phyloP scores from a whole-genome alignment of 805 yeast species.

The Cyberlindnera euphorbiae region DNA sequence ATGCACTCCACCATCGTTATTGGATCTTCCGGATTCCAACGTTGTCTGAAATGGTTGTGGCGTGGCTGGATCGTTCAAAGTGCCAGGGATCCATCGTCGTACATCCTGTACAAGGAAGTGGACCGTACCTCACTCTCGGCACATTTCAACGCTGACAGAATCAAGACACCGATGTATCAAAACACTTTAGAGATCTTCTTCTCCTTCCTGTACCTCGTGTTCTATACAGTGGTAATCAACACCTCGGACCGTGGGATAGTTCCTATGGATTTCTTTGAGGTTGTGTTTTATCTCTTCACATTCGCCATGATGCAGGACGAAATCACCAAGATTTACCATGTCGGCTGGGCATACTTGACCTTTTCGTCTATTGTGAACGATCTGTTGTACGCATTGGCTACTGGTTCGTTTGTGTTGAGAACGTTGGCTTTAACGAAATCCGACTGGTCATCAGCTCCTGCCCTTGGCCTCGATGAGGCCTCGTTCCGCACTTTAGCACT shows the following conservation, averaged over 20 bases:
- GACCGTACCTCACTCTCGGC: conserved; percentile 46
- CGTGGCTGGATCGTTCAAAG: conserved; percentile 88
- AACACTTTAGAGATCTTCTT: conserved; percentile 65
- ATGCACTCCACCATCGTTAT: conserved; percentile 75
- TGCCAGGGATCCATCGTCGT: conserved; percentile 61
- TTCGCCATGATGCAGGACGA: conserved; percentile 67
- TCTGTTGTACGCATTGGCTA: conserved; percentile 52
- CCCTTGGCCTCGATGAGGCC: conserved; percentile 42
- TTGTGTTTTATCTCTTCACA: conserved; percentile 59
- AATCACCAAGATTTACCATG: conserved; percentile 62
- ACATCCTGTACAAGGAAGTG: conserved; percentile 58
- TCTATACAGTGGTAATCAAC: conserved; percentile 64
- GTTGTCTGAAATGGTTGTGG: conserved; percentile 90
- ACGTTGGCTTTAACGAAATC: conserved; percentile 30
- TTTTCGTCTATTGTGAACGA: conserved; percentile 82
- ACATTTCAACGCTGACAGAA: conserved; percentile 79
- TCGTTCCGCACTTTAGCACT: conserved; percentile 70
- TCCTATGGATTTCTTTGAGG: conserved; percentile 45
- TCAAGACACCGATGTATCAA: conserved; percentile 83
- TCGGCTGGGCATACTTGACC: conserved; percentile 66
- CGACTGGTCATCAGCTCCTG: conserved; percentile 18
- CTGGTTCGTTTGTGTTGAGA: conserved; percentile 52
- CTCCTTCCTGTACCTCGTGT: conserved; percentile 54
- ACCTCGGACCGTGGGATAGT: conserved; percentile 37
- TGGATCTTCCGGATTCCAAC: conserved; percentile 76